A percentile compares a stretch with the other conserved stretches of the same genome.
phyloP scores from a whole-genome alignment of 352 stramenopile genomes.

The Pythium monospermum region DNA sequence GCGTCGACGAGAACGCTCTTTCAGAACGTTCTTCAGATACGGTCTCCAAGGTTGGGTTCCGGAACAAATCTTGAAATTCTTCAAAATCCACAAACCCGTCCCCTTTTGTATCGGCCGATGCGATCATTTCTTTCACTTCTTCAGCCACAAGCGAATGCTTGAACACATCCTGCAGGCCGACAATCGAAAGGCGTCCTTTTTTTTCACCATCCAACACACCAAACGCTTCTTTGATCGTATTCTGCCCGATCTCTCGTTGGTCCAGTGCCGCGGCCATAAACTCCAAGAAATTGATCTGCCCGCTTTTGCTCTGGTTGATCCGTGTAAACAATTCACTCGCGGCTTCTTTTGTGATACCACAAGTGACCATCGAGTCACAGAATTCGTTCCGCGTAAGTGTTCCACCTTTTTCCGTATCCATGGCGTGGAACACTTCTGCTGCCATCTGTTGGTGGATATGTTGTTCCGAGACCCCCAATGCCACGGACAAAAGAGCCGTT shows the following conservation, averaged over 20 bases:
- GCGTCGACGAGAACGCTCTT: conserved; percentile 1
- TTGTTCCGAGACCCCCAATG: conserved; percentile 64
- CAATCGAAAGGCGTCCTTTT: conserved; percentile 87
- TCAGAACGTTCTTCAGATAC: conserved; percentile 25
- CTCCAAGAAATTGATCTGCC: conserved; percentile 93
- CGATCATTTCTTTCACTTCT: conserved; percentile 89
- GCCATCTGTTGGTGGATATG: conserved; percentile 74
- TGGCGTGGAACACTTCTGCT: conserved; percentile 78
- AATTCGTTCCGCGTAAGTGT: conserved; percentile 92
- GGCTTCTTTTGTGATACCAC: conserved; percentile 69
- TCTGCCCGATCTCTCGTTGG: conserved; percentile 83
- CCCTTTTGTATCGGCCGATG: conserved; percentile 76
- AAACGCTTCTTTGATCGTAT: conserved; percentile 90
- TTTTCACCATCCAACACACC: conserved; percentile 87
- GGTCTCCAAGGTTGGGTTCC: conserved; percentile 29
- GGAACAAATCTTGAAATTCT: conserved; percentile 83
- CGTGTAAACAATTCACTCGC: conserved; percentile 66
- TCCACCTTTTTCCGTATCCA: conserved; percentile 82
- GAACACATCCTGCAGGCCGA: conserved; percentile 85
- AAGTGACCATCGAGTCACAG: conserved; percentile 88
- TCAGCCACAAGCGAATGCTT: conserved; percentile 83
- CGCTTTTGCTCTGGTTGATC: conserved; percentile 78
- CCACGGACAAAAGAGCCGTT: conserved; percentile 63
- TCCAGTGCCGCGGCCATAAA: conserved; percentile 95
- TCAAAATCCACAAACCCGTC: conserved; percentile 86